Base-by-base conservation (phyloP, 202 grass and related monocot genomes). In the Brachypodium distachyon region DNA sequence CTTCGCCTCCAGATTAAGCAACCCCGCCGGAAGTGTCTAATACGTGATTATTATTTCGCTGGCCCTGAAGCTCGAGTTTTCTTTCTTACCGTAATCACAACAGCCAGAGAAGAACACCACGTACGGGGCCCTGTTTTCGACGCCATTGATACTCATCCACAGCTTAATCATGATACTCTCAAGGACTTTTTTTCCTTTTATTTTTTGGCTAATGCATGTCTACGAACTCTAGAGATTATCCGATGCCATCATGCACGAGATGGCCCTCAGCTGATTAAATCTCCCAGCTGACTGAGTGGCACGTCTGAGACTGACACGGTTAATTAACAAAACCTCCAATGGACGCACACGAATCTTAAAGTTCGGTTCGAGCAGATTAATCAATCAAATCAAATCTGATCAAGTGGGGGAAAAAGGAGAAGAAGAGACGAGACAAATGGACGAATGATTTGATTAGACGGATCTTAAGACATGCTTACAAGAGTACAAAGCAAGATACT, bases 401-500 rank as follows among this genome's bases (percentile, higher is more conserved):
- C 38, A 49, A n/a, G 53, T 33, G 46, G 40, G 28, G 18, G 67
- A 60, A 75, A 48, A 19, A 6, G 33, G 6, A 42, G 42, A 12
- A 16, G 65, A 46, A 6, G 41, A 31, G 27, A 61, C 27, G 52
- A 74, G 74, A 74, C 68, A 79, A 61, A 83, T 61, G 43, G 34
- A 53, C 21, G 29, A 25, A 55, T 31, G 71, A 70, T 81, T 77
- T 71, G 63, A 68, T 48, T 48, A 31, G 65, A 57, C 69, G 55
- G 29, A 17, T 65, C 38, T 31, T 18, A 65, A 71, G 13, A 48
- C 62, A 76, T 49, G 70, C 55, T 80, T 57, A 40, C 61, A 55
- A 42, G 69, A 70, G 86, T 76, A 48, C 69, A 84, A 75, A 80
- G 81, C 70, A 84, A 88, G 81, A 75, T 39, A 75, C 62, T 80